Base-by-base conservation (phyloP, 1,139 yeast genomes). In the Scheffersomyces quercinus region DNA sequence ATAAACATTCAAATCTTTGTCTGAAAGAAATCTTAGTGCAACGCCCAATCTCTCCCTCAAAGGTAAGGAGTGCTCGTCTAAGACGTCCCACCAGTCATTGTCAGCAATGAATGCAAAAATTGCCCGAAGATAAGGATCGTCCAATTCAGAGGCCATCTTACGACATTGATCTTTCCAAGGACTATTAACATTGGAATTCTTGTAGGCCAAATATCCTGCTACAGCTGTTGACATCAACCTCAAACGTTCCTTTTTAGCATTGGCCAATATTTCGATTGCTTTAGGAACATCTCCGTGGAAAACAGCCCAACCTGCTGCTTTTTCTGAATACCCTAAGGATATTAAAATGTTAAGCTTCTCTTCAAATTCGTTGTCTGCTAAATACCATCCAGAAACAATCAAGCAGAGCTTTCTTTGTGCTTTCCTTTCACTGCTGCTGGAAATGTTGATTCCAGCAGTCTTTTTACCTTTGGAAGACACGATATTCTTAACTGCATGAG, bases 261-360 rank as follows among this genome's bases (percentile, higher is more conserved):
- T 62, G 1, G 82, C 73, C 43, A 93, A 68, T 10, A 89, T 84
- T 29, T 81, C 82, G 8, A 91, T 87, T 0, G 97, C 97, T 44
- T 83, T 77, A 4, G 81, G 78, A 2, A 93, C 87, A 61, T 90
- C 88, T 2, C 96, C 97, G 60, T 89, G 95, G 63, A 93, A 93
- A 0, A 90, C 93, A 0, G 98, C 97, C 96, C 97, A 89, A 0
- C 96, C 98, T 0, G 98, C 99, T 0, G 99, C 98, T 59, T 93
- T 85, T 50, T 89, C 96, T 47, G 79, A 79, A 49, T 80, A 78
- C 0, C 89, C 93, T 26, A 72, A 65, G 0, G 69, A 63, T 28
- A 85, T 79, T 37, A 91, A 70, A 36, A 74, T 70, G 30, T 70
- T 68, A 39, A 88, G 76, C 51, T 86, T 83, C 37, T 78, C 82